A percentile compares a stretch with the other conserved stretches of the same genome.
Conservation (phyloP, 2,329 filamentous ascomycete genomes). For the Alternaria sp. region DNA sequence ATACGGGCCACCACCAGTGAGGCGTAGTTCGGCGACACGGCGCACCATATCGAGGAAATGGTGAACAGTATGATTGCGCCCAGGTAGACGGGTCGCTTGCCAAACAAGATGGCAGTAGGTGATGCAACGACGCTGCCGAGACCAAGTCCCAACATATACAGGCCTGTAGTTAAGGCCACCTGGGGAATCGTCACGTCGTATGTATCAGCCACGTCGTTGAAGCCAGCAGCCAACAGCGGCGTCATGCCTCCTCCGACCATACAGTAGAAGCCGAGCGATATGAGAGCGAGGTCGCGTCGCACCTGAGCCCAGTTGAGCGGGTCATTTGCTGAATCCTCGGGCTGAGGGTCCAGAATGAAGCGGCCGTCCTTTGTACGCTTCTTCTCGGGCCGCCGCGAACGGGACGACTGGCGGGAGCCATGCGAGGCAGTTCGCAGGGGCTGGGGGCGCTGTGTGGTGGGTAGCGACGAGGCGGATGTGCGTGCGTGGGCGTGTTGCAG, state of each 20-base stretch:
- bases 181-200: conserved; percentile 71
- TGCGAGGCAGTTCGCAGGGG: conserved; percentile 14
- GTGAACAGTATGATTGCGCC: conserved; percentile 78
- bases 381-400: conserved; percentile 51
- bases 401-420: conserved; percentile 32
- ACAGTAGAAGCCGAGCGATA: conserved; percentile 89
- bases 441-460: conserved; percentile 35
- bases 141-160: conserved; percentile 94
- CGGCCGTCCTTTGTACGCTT: conserved; percentile 82
- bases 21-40: conserved; percentile 77
- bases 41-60: conserved; percentile 80
- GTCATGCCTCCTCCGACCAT: conserved; percentile 94
- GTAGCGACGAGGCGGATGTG: conserved; percentile 61
- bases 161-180: conserved; percentile 85
- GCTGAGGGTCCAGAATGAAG: conserved; percentile 89
- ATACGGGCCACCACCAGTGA: conserved; percentile 83
- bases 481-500: conserved; percentile 67
- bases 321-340: conserved; percentile 88
- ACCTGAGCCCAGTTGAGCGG: conserved; percentile 89
- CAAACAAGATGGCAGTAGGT: conserved; percentile 88
- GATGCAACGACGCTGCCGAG: conserved; percentile 83
- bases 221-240: conserved; percentile 86
- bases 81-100: conserved; percentile 91
- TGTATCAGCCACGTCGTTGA: conserved; percentile 75
- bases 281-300: conserved; percentile 77